A percentile compares a stretch with the other conserved stretches of the same genome.
Conservation (phyloP, 768 basidiomycete genomes). For the Suillus placidus region DNA sequence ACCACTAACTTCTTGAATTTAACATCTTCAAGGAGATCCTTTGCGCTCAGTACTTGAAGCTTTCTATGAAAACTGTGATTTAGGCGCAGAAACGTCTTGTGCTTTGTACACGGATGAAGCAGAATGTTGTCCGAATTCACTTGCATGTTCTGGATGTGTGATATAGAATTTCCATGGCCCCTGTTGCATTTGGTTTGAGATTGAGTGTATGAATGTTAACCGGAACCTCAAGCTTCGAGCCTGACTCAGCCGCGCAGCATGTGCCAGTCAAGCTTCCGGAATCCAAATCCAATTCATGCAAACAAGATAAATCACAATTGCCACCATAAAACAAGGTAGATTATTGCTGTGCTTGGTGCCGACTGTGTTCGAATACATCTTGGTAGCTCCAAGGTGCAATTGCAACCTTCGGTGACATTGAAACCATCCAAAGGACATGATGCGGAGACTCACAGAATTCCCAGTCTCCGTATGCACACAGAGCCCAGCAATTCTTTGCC, state of each 20-base stretch:
- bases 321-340: constrained; percentile 22
- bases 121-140: constrained; percentile 79
- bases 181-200: constrained; percentile 36
- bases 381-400: constrained; percentile 19
- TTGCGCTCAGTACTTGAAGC: constrained; percentile 59
- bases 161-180: constrained; percentile 87
- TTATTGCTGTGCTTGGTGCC: constrained; percentile 40
- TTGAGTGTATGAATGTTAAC: not conserved
- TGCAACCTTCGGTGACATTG: not conserved
- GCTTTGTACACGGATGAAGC: constrained; percentile 73
- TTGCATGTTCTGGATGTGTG: constrained; percentile 86
- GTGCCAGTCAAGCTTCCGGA: no score
- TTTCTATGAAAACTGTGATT: constrained; percentile 48
- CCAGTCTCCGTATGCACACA: constrained; percentile 12
- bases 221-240: constrained; percentile 1
- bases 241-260: no score
- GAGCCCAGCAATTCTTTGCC: constrained; percentile 24
- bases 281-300: no score
- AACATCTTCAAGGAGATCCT: constrained; percentile 84
- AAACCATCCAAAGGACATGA: constrained; percentile 7
- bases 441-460: constrained; percentile 7
- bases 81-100: constrained; percentile 42
- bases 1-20: constrained; percentile 76
- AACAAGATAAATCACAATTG: no score
- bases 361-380: constrained; percentile 28